Base-by-base conservation (phyloP, 495 filamentous ascomycete genomes). In the Penicillium argentinense region DNA sequence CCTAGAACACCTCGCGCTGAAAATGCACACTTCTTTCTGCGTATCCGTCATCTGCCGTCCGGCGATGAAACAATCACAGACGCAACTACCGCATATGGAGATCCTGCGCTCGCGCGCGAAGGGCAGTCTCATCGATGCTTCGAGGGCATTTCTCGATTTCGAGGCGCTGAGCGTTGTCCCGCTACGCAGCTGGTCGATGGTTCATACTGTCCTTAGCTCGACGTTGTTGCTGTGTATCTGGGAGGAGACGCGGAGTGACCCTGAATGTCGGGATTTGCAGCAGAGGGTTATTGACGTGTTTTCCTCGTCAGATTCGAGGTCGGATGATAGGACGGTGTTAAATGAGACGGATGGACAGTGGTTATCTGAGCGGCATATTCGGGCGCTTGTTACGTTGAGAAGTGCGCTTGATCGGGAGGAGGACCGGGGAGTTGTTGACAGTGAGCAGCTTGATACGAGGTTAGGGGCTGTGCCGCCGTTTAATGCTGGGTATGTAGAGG, bases 141-240 rank as follows among this genome's bases (percentile, higher is more conserved):
- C 65, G 1, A 61, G 46, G 18, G 58, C 62, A 4, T 71, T 69
- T 39, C 49, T 69, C 0, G 64, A 71, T 16, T 68, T 66, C 19
- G 60, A 68, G 22, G 59, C 61, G 0, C 48, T 69, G 1, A 68
- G 64, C 14, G 51, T 66, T 16, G 61, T 69, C 0, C 68, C 66
- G 0, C 25, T 68, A 8, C 49, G 68, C 0, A 71, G 44, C 22
- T 69, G 66, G 64, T 72, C 66, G 1, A 72, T 72, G 66, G 57
- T 69, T 8, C 64, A 68, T 45, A 66, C 66, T 0, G 68, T 64
- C 4, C 39, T 69, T 0, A 69, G 64, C 32, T 72, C 68, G 0
- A 68, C 66, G 0, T 36, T 72, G 11, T 56, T 72, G 3, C 62
- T 72, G 7, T 67, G 64, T 19, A 68, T 67, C 25, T 72, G 66